A percentile compares a stretch with the other conserved stretches of the same genome.
Evolutionary conservation across 2,329 filamentous ascomycete species (phyloP).

Genomic region (Cordyceps cateniannulata): DNA sequence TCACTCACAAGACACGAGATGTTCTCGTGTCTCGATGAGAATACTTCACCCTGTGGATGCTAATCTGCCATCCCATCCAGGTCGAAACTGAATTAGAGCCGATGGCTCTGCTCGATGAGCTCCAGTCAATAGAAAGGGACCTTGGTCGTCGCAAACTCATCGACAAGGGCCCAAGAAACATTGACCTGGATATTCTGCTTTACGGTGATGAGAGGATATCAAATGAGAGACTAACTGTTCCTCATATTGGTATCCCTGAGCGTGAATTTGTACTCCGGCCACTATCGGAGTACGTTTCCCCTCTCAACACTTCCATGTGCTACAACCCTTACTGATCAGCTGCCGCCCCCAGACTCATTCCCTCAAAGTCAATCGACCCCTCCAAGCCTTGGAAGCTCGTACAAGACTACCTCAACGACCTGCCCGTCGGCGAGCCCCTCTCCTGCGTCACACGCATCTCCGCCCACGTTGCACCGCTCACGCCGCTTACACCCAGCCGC

Average conservation of each 20-base stretch:
- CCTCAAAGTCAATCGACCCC: constrained; percentile 45
- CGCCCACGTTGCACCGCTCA: constrained; percentile 42
- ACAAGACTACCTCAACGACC: constrained; percentile 54
- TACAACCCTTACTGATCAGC: neutral
- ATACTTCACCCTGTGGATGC: neutral
- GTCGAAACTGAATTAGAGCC: constrained; percentile 74
- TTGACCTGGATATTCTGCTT: constrained; percentile 87
- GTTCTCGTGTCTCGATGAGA: too few species aligned
- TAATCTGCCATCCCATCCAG: constrained; percentile 35
- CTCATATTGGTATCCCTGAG: constrained; percentile 79
- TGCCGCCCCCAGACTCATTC: constrained; percentile 42
- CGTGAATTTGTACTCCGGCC: constrained; percentile 90
- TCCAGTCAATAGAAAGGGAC: constrained; percentile 76
- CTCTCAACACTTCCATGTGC: neutral
- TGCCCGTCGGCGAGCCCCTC: constrained; percentile 44
- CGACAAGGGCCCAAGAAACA: constrained; percentile 90
- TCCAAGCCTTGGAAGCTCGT: constrained; percentile 53
- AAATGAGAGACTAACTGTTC: constrained; percentile 71
- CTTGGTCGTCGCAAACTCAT: constrained; percentile 78
- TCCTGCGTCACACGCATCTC: constrained; percentile 55
- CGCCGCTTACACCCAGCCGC: constrained; percentile 50
- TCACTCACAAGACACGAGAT: neutral
- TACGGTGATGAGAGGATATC: constrained; percentile 63
- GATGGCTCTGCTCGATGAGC: constrained; percentile 65
- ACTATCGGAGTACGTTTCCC: constrained; percentile 60